Evolutionary conservation across 2,329 filamentous ascomycete species (phyloP).

Genomic region (Annulohypoxylon truncatum): DNA sequence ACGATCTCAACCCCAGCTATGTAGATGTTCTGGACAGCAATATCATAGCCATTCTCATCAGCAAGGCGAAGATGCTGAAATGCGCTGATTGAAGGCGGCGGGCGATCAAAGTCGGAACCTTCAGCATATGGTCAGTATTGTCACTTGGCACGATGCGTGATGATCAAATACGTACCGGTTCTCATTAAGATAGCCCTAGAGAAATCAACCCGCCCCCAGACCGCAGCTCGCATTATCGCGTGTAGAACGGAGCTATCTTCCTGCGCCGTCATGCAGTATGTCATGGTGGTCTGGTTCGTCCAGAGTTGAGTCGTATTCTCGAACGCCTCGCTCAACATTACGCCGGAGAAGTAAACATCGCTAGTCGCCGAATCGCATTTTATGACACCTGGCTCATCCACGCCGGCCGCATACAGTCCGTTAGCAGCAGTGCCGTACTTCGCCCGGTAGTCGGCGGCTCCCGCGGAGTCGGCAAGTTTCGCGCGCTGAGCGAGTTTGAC

Average conservation of each 20-base stretch:
- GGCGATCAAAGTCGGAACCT: conserved; percentile 78
- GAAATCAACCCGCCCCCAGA: conserved; percentile 71
- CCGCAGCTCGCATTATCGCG: conserved; percentile 69
- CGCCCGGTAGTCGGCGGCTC: conserved; percentile 64
- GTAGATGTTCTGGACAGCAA: conserved; percentile 74
- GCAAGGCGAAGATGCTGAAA: conserved; percentile 69
- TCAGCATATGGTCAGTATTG: not conserved
- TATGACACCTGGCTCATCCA: conserved; percentile 64
- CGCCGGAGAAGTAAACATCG: conserved; percentile 78
- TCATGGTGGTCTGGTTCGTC: conserved; percentile 72
- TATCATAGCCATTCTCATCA: conserved; percentile 72
- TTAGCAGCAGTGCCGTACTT: conserved; percentile 61
- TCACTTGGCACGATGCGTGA: not conserved
- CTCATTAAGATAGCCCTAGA: conserved; percentile 74
- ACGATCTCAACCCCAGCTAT: conserved; percentile 73
- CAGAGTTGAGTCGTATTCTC: conserved; percentile 71
- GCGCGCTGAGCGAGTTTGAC: conserved; percentile 63
- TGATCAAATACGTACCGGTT: conserved; percentile 57
- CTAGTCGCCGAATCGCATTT: conserved; percentile 76
- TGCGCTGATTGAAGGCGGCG: conserved; percentile 66
- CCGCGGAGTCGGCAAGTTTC: conserved; percentile 62
- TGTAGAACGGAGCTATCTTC: conserved; percentile 79
- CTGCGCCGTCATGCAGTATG: conserved; percentile 78
- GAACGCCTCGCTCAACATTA: conserved; percentile 70
- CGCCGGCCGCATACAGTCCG: conserved; percentile 55